A percentile compares a stretch with the other conserved stretches of the same genome.
These are phyloP conservation scores for Hanseniaspora lindneri DNA, from an alignment of 805 yeast genomes.

Conservation along the genomic window DNA sequence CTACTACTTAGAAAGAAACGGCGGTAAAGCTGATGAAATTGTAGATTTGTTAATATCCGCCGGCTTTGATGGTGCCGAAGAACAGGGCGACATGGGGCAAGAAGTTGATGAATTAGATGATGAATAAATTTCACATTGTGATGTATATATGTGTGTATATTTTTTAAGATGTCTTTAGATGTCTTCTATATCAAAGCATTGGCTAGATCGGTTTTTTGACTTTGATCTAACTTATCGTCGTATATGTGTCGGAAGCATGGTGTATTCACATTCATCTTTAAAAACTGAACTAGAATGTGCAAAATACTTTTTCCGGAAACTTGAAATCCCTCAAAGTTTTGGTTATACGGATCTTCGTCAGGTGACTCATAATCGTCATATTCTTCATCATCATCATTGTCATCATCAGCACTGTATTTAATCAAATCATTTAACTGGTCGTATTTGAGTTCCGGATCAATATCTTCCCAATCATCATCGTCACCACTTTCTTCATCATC, in stretches of 20 bases:
- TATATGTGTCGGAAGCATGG: not conserved
- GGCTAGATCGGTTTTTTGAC: conserved; percentile 1
- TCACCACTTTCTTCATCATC: conserved; percentile 19
- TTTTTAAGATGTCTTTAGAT: too few species aligned
- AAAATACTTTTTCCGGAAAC: not conserved
- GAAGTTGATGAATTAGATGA: conserved; percentile 26
- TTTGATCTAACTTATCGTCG: not conserved
- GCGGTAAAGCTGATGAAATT: conserved; percentile 44
- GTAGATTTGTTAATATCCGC: conserved; percentile 38
- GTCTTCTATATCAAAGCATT: conserved; percentile 1
- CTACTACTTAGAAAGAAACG: conserved; percentile 34
- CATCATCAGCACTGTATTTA: conserved; percentile 25
- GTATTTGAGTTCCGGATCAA: conserved; percentile 15
- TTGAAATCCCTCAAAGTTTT: not conserved
- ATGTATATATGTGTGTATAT: not conserved
- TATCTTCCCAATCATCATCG: conserved; percentile 23
- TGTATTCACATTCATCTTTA: not conserved
- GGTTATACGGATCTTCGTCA: conserved; percentile 22
- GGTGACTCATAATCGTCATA: conserved; percentile 30
- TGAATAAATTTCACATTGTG: not conserved
- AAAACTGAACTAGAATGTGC: not conserved
- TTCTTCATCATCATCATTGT: conserved; percentile 32
- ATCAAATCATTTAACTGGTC: conserved; percentile 20
- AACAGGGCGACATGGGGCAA: conserved; percentile 33
- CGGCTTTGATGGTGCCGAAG: conserved; percentile 61